Evolutionary conservation across 2,329 filamentous ascomycete genomes (phyloP).

Genomic region (Monilinia aucupariae): DNA sequence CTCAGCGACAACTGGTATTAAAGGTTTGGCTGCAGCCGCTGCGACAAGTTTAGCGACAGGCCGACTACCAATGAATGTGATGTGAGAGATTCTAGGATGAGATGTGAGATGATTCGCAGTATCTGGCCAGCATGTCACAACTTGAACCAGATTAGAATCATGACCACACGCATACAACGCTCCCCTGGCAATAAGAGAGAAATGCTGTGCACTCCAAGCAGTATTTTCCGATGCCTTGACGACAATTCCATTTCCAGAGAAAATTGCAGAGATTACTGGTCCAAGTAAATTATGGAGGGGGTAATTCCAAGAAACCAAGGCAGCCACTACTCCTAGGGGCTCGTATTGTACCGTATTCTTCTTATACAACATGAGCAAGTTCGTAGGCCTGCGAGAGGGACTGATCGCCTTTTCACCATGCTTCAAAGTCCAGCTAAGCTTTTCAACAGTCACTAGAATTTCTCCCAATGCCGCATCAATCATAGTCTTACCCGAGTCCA

Average conservation of each 20-base stretch:
- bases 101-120: slow-evolving; percentile 77
- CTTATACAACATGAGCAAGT: slow-evolving; percentile 94
- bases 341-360: slow-evolving; percentile 85
- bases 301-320: slow-evolving; percentile 96
- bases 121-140: slow-evolving; percentile 80
- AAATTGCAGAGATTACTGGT: slow-evolving; percentile 83
- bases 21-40: slow-evolving; percentile 72
- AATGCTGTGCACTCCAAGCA: slow-evolving; percentile 85
- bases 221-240: slow-evolving; percentile 95
- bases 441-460: slow-evolving; percentile 89
- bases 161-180: slow-evolving; percentile 80
- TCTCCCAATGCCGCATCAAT: slow-evolving; percentile 92
- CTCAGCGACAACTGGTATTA: slow-evolving; percentile 88
- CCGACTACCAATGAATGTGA: slow-evolving; percentile 93
- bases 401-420: slow-evolving; percentile 79
- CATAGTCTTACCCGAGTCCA: slow-evolving; percentile 95
- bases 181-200: slow-evolving; percentile 68
- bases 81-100: slow-evolving; percentile 75
- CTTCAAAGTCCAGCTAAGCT: slow-evolving; percentile 86
- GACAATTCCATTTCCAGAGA: slow-evolving; percentile 84
- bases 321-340: slow-evolving; percentile 85
- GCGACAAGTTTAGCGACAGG: slow-evolving; percentile 84
- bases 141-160: slow-evolving; percentile 75
- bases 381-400: slow-evolving; percentile 72
- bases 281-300: slow-evolving; percentile 93